These are phyloP conservation scores for Psophocarpus tetragonolobus DNA, from an alignment of 306 rosid species.

Conservation along the genomic window DNA sequence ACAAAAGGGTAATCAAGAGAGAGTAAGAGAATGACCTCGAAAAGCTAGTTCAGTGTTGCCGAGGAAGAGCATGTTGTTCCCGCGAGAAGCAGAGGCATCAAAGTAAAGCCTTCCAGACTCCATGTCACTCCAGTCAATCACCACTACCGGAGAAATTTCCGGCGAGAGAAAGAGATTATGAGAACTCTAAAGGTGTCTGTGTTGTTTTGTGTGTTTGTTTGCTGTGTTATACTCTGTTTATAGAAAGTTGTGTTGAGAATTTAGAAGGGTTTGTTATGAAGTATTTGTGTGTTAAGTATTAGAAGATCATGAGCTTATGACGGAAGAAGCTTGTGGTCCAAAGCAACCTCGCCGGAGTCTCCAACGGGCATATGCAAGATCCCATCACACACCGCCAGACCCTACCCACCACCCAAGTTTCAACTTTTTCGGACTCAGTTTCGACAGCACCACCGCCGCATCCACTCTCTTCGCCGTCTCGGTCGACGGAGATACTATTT, in stretches of 20 bases:
- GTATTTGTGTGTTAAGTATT: conserved; percentile 34
- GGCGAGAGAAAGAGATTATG: conserved; percentile 8
- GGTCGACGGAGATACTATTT: conserved; percentile 34
- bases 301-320: conserved; percentile 95
- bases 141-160: neutral
- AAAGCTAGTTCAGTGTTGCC: conserved; percentile 64
- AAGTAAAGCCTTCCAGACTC: conserved; percentile 77
- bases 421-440: conserved; percentile 25
- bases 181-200: neutral
- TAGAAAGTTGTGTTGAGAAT: conserved; percentile 14
- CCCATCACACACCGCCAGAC: conserved; percentile 76
- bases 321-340: conserved; percentile 99
- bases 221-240: neutral
- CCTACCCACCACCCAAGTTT: conserved; percentile 44
- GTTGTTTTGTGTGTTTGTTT: neutral
- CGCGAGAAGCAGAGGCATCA: conserved; percentile 55
- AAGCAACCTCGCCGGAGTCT: conserved; percentile 88
- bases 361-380: conserved; percentile 82
- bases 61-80: conserved; percentile 81
- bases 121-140: conserved; percentile 35
- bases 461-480: neutral
- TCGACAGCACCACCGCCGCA: neutral
- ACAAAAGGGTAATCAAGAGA: neutral
- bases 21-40: conserved; percentile 50
- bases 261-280: neutral